Base-by-base conservation (phyloP, 805 yeast genomes). In the Teunomyces tritomae region DNA sequence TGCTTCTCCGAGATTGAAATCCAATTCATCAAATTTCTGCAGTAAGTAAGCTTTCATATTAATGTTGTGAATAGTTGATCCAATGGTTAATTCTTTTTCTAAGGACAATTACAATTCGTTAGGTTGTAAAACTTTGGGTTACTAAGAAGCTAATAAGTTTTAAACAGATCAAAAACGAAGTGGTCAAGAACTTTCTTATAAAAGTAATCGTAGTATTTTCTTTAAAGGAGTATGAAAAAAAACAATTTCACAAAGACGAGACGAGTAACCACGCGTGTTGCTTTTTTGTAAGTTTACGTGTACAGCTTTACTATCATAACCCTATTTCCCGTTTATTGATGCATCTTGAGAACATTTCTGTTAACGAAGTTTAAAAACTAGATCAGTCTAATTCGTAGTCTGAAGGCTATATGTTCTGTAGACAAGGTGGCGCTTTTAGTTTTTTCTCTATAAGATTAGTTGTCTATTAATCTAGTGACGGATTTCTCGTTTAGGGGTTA, bases 21-120 rank as follows among this genome's bases (percentile, higher is more conserved):
- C 49, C 27, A 46, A 37, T 14, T 37, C 40, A n/a, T 37, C 28
- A n/a, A 37, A 26, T n/a, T 37, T 37, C 40, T 37, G 40, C 16
- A 37, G 40, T 26, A 37, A 20, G 14, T 37, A 26, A 5, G 40
- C 40, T 24, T 37, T 37, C 40, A 37, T 37, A n/a, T 17, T 11
- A 13, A 9, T n/a, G 34, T 20, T 32, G 17, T n/a, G 34, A 16
- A n/a, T 4, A 9, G 14, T 32, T 8, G 14, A 2, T 32, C 34
- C 13, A 32, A 32, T 7, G 14, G 13, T n/a, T 32, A 14, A 32
- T 8, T 13, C 8, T 13, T 13, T 14, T 13, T 32, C 17, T 14
- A 13, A 16, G 34, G 8, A 16, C 8, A 32, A 5, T n/a, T 16
- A 13, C 34, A 32, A 32, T 30, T 32, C 14, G 13, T 32, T 2